Evolutionary conservation across 1,284 basidiomycete species (phyloP).

Genomic region (Rhodotorula sp.): DNA sequence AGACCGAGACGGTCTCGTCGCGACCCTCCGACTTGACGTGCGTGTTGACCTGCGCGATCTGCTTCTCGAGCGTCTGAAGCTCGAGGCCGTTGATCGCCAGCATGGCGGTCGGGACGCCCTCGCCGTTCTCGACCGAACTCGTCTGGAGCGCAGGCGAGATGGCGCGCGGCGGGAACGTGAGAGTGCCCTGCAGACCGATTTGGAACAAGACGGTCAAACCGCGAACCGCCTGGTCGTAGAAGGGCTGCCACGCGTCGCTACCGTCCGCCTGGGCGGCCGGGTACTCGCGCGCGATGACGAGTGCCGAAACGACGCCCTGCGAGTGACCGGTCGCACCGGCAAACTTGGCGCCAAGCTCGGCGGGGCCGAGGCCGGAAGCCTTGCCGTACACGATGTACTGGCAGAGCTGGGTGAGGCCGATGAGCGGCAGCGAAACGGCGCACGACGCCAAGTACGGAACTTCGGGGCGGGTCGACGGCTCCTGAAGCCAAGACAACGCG

Average conservation of each 20-base stretch:
- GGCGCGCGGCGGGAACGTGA: conserved; percentile 89
- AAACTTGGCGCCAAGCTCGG: conserved; percentile 71
- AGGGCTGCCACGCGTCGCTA: conserved; percentile 63
- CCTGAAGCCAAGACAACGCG: conserved; percentile 78
- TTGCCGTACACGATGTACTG: conserved; percentile 70
- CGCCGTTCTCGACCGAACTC: conserved; percentile 85
- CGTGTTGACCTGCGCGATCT: conserved; percentile 83
- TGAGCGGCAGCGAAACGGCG: conserved; percentile 91
- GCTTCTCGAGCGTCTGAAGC: conserved; percentile 72
- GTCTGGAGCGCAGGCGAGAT: conserved; percentile 83
- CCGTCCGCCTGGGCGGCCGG: conserved; percentile 20
- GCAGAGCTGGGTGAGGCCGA: conserved; percentile 90
- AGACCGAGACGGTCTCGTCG: conserved; percentile 61
- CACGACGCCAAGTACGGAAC: conserved; percentile 87
- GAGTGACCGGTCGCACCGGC: conserved; percentile 92
- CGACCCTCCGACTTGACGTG: conserved; percentile 61
- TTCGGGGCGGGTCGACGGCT: conserved; percentile 67
- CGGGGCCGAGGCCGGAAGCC: conserved; percentile 55
- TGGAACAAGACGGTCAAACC: conserved; percentile 90
- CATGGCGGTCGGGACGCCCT: conserved; percentile 93
- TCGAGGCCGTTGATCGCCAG: conserved; percentile 80
- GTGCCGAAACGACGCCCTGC: conserved; percentile 90
- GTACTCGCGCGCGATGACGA: conserved; percentile 63
- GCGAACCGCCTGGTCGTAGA: conserved; percentile 74
- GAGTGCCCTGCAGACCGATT: conserved; percentile 65